A percentile compares a stretch with the other conserved stretches of the same genome.
phyloP scores from a whole-genome alignment of 176 grass and related monocot genomes.

The Ensete glaucum region DNA sequence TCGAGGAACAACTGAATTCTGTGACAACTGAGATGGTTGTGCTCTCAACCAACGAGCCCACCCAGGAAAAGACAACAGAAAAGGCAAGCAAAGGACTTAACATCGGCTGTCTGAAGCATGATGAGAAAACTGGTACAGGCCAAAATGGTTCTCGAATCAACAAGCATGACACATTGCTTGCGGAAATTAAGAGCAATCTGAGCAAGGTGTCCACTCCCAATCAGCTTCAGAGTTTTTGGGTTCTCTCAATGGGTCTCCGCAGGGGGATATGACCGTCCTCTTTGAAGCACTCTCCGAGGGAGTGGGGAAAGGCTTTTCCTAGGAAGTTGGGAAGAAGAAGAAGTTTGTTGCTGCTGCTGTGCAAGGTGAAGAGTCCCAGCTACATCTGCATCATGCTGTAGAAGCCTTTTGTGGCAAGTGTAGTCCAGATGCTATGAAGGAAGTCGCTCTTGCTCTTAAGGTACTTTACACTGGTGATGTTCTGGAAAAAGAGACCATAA shows the following conservation, averaged over 20 bases:
- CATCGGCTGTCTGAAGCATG: not conserved
- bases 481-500: constrained; percentile 58
- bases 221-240: constrained; percentile 37
- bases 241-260: constrained; percentile 24
- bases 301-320: constrained; percentile 53
- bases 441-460: constrained; percentile 53
- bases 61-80: constrained; percentile 30
- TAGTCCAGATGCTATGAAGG: constrained; percentile 52
- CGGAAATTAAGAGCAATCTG: constrained; percentile 42
- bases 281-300: constrained; percentile 54
- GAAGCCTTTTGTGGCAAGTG: constrained; percentile 41
- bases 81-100: not conserved
- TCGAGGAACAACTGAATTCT: constrained; percentile 65
- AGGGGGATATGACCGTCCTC: constrained; percentile 49
- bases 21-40: constrained; percentile 87
- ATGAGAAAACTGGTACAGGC: constrained; percentile 1
- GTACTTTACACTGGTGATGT: constrained; percentile 52
- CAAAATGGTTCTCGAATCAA: constrained; percentile 6
- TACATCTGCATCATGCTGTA: constrained; percentile 34
- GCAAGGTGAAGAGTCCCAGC: constrained; percentile 38
- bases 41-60: constrained; percentile 39
- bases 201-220: constrained; percentile 29
- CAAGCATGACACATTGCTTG: constrained; percentile 17
- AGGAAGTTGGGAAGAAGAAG: constrained; percentile 65
- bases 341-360: constrained; percentile 45